Evolutionary conservation across 2,329 filamentous ascomycete genomes (phyloP), one percentile per base, ranked within the genome.

Genomic region (Eurotiales sp.): DNA sequence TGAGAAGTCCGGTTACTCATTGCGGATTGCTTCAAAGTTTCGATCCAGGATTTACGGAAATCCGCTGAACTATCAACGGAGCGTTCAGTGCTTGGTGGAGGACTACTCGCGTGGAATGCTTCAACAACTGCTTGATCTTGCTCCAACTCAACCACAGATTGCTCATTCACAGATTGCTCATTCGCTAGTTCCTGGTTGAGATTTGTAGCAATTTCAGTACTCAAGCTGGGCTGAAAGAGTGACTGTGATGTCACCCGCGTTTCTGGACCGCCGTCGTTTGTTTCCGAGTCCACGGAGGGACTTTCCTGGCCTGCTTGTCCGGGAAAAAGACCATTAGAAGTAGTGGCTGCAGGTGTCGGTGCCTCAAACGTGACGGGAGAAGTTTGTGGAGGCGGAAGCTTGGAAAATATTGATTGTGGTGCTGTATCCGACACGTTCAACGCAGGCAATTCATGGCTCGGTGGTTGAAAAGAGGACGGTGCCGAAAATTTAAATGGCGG

Each of bases 1-100:
- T 56, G 51, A 27, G 45, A 45, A 14, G 56, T 55, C 8, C 63
- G 63, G 34, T 63, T 58, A 32, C 53, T 60, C 29, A 58, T 57
- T 8, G 61, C 59, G 11, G 61, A 57, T 52, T 60, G 58, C 40
- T 52, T 59, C 34, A 56, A 45, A 19, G 40, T 41, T 30, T 57
- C 46, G 17, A 55, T 48, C 55, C 53, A 57, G n/a, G 55, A 47
- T 11, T 45, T 47, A 36, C 48, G 52, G 21, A 46, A 51, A 25
- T 43, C 43, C 15, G 29, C 29, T 3, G 48, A 37, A 19, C 51
- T 37, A n/a, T 44, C 27, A 21, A 44, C 19, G n/a, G 42, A 45
- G 23, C 29, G 21, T 15, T 50, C 41, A n/a, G n/a, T 25, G 21
- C 15, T 30, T 3, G 51, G 8, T 6, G 23, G 25, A 22, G 3